These are phyloP conservation scores for Arctium minus DNA, from an alignment of 129 eudicot species.

Conservation along the genomic window DNA sequence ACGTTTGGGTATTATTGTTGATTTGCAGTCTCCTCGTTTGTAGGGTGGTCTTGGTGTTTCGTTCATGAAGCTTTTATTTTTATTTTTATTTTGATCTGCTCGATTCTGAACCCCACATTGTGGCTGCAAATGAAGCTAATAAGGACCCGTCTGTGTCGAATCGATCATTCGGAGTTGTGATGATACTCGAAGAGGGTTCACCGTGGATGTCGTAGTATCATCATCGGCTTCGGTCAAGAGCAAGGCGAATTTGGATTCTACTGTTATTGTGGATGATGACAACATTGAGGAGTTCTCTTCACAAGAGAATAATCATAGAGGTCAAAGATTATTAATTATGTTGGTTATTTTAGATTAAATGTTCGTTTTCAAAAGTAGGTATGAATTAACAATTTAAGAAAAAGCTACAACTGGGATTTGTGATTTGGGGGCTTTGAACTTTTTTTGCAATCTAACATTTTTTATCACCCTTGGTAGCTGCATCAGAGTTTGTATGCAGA, in stretches of 20 bases:
- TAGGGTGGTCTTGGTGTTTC: too few relatives aligned
- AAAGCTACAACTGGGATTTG: too few relatives aligned
- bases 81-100: conserved; percentile 38
- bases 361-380: not conserved
- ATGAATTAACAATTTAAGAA: too few relatives aligned
- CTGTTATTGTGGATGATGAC: conserved; percentile 44
- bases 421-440: too few relatives aligned
- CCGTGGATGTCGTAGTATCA: not conserved
- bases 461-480: too few relatives aligned
- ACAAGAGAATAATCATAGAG: conserved; percentile 18
- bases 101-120: conserved; percentile 35
- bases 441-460: too few relatives aligned
- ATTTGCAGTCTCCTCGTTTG: too few relatives aligned
- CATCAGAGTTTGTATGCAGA: too few relatives aligned
- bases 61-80: too few relatives aligned
- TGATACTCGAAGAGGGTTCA: conserved; percentile 29
- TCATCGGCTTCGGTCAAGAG: conserved; percentile 10
- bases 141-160: not conserved
- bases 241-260: conserved; percentile 5
- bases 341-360: not conserved
- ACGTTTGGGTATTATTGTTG: too few relatives aligned
- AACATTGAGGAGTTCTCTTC: conserved; percentile 77
- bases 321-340: not conserved
- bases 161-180: conserved; percentile 2
- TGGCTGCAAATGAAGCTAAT: too few relatives aligned